A percentile compares a stretch with the other conserved stretches of the same genome.
phyloP scores from a whole-genome alignment of 257 asterid species.

The Fraxinus cuspidata region DNA sequence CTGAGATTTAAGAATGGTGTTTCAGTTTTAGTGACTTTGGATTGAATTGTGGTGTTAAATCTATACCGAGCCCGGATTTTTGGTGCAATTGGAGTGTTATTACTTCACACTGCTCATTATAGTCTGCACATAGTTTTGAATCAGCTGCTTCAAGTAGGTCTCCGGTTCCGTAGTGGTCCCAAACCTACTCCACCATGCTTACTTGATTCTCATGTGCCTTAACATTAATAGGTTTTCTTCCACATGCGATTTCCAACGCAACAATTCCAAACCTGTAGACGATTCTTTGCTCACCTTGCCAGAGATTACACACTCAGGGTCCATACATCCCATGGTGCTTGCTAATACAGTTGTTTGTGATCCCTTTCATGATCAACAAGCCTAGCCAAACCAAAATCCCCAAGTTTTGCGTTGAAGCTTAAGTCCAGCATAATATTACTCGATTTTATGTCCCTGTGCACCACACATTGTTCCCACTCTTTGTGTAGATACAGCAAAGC shows the following conservation, averaged over 20 bases:
- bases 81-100: no score
- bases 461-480: conserved; percentile 41
- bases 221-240: conserved; percentile 8
- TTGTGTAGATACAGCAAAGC: conserved; percentile 36
- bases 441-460: conserved; percentile 38
- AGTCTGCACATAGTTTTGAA: not conserved
- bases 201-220: not conserved
- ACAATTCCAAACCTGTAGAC: conserved; percentile 41
- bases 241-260: conserved; percentile 35
- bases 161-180: conserved; percentile 25
- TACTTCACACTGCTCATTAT: conserved; percentile 1
- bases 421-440: conserved; percentile 40
- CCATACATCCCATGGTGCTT: conserved; percentile 36
- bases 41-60: no score
- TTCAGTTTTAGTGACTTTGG: no score
- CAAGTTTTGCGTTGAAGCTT: conserved; percentile 35
- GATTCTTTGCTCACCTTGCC: conserved; percentile 38
- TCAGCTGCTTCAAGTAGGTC: conserved; percentile 29
- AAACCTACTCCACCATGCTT: conserved; percentile 30
- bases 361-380: conserved; percentile 27
- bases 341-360: conserved; percentile 33
- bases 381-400: conserved; percentile 38
- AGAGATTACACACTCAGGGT: conserved; percentile 28
- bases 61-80: no score
- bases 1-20: no score